Conservation (phyloP, 805 yeast species). For the Clavispora phyllophila region DNA sequence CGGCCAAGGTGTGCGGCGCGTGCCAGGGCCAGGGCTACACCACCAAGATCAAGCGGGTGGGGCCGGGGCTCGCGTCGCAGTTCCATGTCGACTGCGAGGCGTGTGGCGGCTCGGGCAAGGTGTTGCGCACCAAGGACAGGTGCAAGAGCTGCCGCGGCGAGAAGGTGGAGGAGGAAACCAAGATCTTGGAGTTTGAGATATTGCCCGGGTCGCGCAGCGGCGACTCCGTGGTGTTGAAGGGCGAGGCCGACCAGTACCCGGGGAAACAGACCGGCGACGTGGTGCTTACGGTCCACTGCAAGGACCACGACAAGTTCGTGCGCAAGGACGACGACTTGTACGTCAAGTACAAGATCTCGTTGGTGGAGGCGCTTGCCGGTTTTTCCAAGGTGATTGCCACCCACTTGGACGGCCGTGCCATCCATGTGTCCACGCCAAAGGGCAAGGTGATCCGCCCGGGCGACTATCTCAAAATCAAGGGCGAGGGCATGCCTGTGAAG, state of each 20-base stretch:
- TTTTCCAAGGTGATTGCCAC: constrained; percentile 58
- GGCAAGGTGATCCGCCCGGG: constrained; percentile 84
- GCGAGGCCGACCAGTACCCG: constrained; percentile 74
- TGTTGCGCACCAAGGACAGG: constrained; percentile 56
- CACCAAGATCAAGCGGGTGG: constrained; percentile 57
- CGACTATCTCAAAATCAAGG: constrained; percentile 54
- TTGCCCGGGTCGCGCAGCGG: constrained; percentile 63
- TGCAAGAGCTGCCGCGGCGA: constrained; percentile 76
- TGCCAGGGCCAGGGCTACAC: constrained; percentile 73
- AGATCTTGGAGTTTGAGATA: constrained; percentile 71
- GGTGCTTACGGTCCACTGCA: constrained; percentile 52
- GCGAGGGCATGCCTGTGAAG: constrained; percentile 81
- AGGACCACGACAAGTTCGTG: constrained; percentile 43
- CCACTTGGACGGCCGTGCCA: constrained; percentile 76
- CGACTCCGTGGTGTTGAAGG: constrained; percentile 55
- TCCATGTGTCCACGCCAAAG: constrained; percentile 57
- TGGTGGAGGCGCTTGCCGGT: constrained; percentile 84
- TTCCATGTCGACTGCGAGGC: constrained; percentile 55
- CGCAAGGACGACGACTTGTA: constrained; percentile 63
- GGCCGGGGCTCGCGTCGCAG: constrained; percentile 70
- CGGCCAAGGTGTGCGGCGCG: constrained; percentile 48
- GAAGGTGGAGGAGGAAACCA: constrained; percentile 57
- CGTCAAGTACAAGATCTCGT: constrained; percentile 53
- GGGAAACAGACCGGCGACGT: constrained; percentile 78
- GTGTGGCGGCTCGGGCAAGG: constrained; percentile 70